These are phyloP conservation scores for Hygrophorus pudorinus DNA, from an alignment of 768 basidiomycete species.

Conservation along the genomic window DNA sequence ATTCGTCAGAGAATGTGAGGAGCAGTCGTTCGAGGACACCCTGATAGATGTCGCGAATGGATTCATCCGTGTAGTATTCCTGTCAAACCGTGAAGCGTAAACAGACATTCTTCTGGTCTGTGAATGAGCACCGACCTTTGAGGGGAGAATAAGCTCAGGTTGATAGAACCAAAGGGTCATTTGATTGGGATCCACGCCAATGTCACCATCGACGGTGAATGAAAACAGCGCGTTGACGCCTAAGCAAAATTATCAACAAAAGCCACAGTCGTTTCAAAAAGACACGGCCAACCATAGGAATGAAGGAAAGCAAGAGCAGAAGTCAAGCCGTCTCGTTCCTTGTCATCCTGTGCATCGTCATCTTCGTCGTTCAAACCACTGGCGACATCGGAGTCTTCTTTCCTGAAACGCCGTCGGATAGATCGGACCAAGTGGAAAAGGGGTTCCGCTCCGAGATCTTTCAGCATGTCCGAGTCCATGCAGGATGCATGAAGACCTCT, in stretches of 20 bases:
- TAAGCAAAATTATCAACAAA: constrained; percentile 18
- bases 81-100: constrained; percentile 17
- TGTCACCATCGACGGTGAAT: constrained; percentile 85
- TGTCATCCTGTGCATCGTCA: constrained; percentile 15
- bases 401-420: constrained; percentile 50
- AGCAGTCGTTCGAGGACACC: constrained; percentile 62
- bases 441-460: constrained; percentile 64
- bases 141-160: constrained; percentile 69
- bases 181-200: constrained; percentile 73
- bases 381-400: constrained; percentile 33
- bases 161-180: constrained; percentile 87
- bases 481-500: constrained; percentile 74
- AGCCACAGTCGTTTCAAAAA: not conserved
- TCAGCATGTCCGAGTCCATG: constrained; percentile 65
- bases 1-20: constrained; percentile 41
- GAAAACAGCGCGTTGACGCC: constrained; percentile 70
- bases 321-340: constrained; percentile 53
- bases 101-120: not conserved
- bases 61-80: constrained; percentile 85
- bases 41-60: constrained; percentile 59
- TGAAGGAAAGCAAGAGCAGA: constrained; percentile 80
- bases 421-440: constrained; percentile 56
- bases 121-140: constrained; percentile 49
- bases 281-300: constrained; percentile 52
- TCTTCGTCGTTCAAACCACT: constrained; percentile 6